Conservation (phyloP, 352 stramenopile genomes). For the Phytophthora syringae region DNA sequence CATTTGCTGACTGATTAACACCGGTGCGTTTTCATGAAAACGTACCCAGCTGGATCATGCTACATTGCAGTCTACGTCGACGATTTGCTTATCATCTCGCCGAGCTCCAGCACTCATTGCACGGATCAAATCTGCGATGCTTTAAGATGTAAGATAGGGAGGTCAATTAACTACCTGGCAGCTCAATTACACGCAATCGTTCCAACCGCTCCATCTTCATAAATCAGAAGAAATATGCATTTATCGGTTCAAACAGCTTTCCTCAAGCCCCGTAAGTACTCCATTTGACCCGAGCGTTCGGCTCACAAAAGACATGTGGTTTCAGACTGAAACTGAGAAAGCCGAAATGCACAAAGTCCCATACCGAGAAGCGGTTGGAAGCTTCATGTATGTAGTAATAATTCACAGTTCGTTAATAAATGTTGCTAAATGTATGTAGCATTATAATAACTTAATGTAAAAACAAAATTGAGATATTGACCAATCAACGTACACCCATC, state of each 20-base stretch:
- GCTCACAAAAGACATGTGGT: neutral
- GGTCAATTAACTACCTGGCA: slow-evolving; percentile 5
- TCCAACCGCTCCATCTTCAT: slow-evolving; percentile 2
- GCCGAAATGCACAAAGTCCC: neutral
- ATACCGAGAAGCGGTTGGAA: slow-evolving; percentile 7
- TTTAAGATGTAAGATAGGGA: slow-evolving; percentile 19
- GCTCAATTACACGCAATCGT: slow-evolving; percentile 14
- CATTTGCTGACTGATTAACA: slow-evolving; percentile 17
- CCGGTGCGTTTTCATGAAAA: slow-evolving; percentile 13
- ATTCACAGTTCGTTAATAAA: too few relatives aligned
- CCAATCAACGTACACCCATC: too few relatives aligned
- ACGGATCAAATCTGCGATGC: slow-evolving; percentile 10
- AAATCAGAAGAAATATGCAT: slow-evolving; percentile 16
- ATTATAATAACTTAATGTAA: too few relatives aligned
- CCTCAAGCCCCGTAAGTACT: slow-evolving; percentile 2
- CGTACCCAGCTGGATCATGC: slow-evolving; percentile 6
- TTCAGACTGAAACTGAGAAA: neutral
- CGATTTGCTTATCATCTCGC: slow-evolving; percentile 17
- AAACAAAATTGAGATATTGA: too few relatives aligned
- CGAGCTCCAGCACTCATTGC: neutral
- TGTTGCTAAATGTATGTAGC: too few relatives aligned
- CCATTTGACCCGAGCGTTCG: slow-evolving; percentile 12
- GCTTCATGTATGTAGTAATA: slow-evolving; percentile 23
- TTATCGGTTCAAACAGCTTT: slow-evolving; percentile 9
- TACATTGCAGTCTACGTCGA: slow-evolving; percentile 21